These are phyloP conservation scores for Fusarium euwallaceae DNA, from an alignment of 2,329 filamentous ascomycete species.

Conservation along the genomic window DNA sequence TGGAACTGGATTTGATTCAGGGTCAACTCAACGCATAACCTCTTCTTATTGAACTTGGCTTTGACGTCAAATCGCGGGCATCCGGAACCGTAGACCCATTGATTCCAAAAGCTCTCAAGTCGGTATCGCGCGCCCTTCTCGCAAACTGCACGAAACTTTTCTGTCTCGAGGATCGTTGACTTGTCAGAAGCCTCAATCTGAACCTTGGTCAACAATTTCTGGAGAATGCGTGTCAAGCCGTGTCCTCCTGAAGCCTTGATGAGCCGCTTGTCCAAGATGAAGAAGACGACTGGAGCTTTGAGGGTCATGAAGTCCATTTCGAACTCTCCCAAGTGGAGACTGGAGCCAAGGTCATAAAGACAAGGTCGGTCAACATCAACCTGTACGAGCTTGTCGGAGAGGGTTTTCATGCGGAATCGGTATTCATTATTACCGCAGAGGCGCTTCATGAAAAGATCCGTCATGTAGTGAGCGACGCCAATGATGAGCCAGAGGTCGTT, in stretches of 20 bases:
- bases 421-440: slow-evolving; percentile 97
- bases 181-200: slow-evolving; percentile 73
- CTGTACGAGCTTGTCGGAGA: slow-evolving; percentile 85
- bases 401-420: slow-evolving; percentile 86
- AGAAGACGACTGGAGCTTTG: slow-evolving; percentile 91
- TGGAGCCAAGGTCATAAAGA: slow-evolving; percentile 82
- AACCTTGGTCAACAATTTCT: slow-evolving; percentile 86
- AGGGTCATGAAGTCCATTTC: slow-evolving; percentile 91
- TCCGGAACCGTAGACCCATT: slow-evolving; percentile 91
- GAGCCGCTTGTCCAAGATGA: slow-evolving; percentile 91
- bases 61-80: slow-evolving; percentile 89
- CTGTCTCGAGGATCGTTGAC: slow-evolving; percentile 80
- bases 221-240: slow-evolving; percentile 87
- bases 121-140: slow-evolving; percentile 91
- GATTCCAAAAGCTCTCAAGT: slow-evolving; percentile 90
- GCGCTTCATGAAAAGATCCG: slow-evolving; percentile 90
- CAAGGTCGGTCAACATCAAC: slow-evolving; percentile 86
- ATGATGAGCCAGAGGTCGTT: slow-evolving; percentile 90
- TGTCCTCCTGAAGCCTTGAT: slow-evolving; percentile 86
- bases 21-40: slow-evolving; percentile 91
- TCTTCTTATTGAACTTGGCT: slow-evolving; percentile 97
- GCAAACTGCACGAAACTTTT: slow-evolving; percentile 84
- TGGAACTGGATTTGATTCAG: slow-evolving; percentile 81
- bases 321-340: slow-evolving; percentile 84
- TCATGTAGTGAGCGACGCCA: slow-evolving; percentile 94